phyloP scores from a whole-genome alignment of 345 rosid genomes.

The Citrus glauca region DNA sequence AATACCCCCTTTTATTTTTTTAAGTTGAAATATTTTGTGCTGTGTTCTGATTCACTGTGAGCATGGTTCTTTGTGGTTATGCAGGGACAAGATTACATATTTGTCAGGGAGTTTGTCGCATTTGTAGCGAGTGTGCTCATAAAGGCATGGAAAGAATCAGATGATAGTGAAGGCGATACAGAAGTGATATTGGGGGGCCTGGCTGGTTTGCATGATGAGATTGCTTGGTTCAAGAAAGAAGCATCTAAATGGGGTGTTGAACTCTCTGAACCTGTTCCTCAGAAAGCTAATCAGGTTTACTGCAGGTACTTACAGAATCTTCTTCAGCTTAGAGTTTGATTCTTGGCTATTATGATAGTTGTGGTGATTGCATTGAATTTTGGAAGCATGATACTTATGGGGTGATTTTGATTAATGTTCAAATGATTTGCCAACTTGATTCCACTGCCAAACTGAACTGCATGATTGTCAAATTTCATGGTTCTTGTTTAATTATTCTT shows the following conservation, averaged over 20 bases:
- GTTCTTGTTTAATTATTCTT: neutral
- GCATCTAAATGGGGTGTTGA: slow-evolving; percentile 67
- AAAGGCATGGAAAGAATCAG: slow-evolving; percentile 62
- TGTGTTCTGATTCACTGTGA: neutral
- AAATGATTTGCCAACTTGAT: neutral
- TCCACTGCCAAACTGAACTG: neutral
- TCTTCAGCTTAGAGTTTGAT: neutral
- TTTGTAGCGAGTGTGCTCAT: slow-evolving; percentile 64
- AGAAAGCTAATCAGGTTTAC: slow-evolving; percentile 50
- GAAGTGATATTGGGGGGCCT: slow-evolving; percentile 67
- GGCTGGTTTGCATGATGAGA: slow-evolving; percentile 62
- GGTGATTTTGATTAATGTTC: neutral
- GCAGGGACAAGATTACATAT: slow-evolving; percentile 86
- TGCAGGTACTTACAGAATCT: slow-evolving; percentile 39
- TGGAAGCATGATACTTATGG: neutral
- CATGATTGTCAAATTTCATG: neutral
- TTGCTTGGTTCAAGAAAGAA: slow-evolving; percentile 75
- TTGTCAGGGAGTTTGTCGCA: slow-evolving; percentile 70
- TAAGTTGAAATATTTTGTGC: neutral
- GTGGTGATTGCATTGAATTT: neutral
- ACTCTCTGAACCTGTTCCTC: slow-evolving; percentile 48
- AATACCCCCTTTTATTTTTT: too few species aligned
- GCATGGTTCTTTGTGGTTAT: neutral
- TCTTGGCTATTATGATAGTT: neutral
- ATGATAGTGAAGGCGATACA: slow-evolving; percentile 45